phyloP scores from a whole-genome alignment of 495 filamentous ascomycete species.

The Podospora fimiseda region DNA sequence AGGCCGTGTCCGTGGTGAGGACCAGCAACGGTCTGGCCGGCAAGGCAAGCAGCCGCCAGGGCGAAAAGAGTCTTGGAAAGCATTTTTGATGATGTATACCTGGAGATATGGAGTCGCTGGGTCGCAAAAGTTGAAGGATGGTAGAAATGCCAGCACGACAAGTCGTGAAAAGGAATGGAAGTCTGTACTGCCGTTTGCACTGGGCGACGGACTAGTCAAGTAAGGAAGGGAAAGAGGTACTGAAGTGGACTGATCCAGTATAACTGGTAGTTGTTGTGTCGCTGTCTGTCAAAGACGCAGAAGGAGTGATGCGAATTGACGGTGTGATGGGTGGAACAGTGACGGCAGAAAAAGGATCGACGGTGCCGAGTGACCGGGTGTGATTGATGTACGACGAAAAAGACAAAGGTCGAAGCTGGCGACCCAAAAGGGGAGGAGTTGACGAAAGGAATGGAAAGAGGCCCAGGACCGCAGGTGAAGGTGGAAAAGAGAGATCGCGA shows the following conservation, averaged over 20 bases:
- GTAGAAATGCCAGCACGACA: slow-evolving; percentile 22
- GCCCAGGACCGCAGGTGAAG: slow-evolving; percentile 19
- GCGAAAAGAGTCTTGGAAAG: slow-evolving; percentile 22
- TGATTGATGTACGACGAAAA: slow-evolving; percentile 18
- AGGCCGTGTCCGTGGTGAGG: slow-evolving; percentile 18
- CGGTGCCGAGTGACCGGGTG: slow-evolving; percentile 7
- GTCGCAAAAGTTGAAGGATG: slow-evolving; percentile 4
- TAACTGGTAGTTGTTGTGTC: slow-evolving; percentile 9
- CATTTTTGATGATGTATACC: slow-evolving; percentile 19
- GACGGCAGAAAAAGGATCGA: no score
- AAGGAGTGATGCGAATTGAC: slow-evolving; percentile 30
- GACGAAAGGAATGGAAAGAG: slow-evolving; percentile 15
- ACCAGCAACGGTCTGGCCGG: slow-evolving; percentile 21
- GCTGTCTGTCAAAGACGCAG: slow-evolving; percentile 37
- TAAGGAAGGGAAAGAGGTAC: slow-evolving; percentile 9
- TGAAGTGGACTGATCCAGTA: background rate
- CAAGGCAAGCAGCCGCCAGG: slow-evolving; percentile 23
- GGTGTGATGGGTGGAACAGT: slow-evolving; percentile 10
- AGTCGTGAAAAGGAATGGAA: slow-evolving; percentile 25
- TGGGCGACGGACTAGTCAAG: slow-evolving; percentile 4
- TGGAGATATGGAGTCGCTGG: slow-evolving; percentile 5
- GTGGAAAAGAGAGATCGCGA: slow-evolving; percentile 9
- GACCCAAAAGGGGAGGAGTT: slow-evolving; percentile 23
- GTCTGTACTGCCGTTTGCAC: slow-evolving; percentile 12
- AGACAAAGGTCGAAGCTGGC: slow-evolving; percentile 35